Conservation (phyloP, 768 basidiomycete species). For the Xerocomus brunneocitrinus region DNA sequence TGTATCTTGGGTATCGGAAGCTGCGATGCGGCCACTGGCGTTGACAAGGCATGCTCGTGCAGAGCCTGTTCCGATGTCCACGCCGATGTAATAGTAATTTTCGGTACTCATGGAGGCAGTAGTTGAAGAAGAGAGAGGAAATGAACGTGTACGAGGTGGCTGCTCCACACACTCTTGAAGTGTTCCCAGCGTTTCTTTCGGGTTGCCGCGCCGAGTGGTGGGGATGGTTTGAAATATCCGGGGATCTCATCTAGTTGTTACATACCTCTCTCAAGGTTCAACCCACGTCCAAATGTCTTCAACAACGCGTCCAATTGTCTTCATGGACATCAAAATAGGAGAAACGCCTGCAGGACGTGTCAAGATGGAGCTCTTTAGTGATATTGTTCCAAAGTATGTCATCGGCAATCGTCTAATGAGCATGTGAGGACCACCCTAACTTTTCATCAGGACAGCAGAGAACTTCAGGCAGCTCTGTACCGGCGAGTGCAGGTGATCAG, state of each 20-base stretch:
- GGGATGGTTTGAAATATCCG: not conserved
- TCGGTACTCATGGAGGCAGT: constrained; percentile 32
- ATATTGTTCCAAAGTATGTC: constrained; percentile 88
- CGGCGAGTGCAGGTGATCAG: constrained; percentile 81
- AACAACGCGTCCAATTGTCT: constrained; percentile 78
- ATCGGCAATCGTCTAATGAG: not conserved
- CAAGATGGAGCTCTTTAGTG: constrained; percentile 97
- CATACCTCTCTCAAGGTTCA: not conserved
- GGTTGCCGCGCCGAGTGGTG: not conserved
- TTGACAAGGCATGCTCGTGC: constrained; percentile 82
- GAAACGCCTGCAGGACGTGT: constrained; percentile 93
- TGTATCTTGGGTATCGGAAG: constrained; percentile 79
- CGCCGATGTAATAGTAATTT: constrained; percentile 57
- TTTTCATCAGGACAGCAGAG: constrained; percentile 75
- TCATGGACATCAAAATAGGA: constrained; percentile 96
- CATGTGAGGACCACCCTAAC: not conserved
- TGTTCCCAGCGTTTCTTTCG: not conserved
- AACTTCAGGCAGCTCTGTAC: constrained; percentile 98
- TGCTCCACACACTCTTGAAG: constrained; percentile 8
- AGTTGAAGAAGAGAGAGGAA: not conserved
- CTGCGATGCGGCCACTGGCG: constrained; percentile 60
- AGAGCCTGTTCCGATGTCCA: constrained; percentile 92
- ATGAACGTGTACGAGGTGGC: constrained; percentile 4
- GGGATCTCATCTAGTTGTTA: not conserved
- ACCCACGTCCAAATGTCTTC: constrained; percentile 35